Evolutionary conservation across 441 rosid species (phyloP), one percentile per base, ranked within the genome.

Genomic region (Pelargonium myrrhifolium): DNA sequence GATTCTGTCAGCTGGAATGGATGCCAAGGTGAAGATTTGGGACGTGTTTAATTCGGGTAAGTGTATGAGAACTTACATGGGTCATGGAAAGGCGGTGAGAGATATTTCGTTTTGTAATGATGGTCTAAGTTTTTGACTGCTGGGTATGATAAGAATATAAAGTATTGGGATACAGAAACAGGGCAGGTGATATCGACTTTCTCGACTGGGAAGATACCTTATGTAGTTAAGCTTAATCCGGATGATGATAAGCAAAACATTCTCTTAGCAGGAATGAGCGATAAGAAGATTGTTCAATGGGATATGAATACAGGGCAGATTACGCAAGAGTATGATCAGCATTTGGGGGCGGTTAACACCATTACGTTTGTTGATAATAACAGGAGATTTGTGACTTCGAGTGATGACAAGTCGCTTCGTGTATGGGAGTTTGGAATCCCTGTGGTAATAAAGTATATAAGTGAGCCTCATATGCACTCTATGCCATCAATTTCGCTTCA

Each of bases 381-480:
- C 75, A 77, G 99, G 82, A 90, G 99, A 71, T 95, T 95, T 68
- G 96, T 95, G 10, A 92, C 99, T 3, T 95, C 99, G 0, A 95
- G 99, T 20, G 99, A 95, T 83, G 99, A 95, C 79, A 95, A 95
- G 67, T 95, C 98, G 47, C 98, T 95, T 65, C 93, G 97, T 47
- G 97, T 95, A 18, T 95, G 99, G 99, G 99, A 95, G 72, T 95
- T 87, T 56, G 98, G 99, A 71, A 92, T 95, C 64, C 99, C 99
- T 2, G 99, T 92, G 75, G 99, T 92, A 65, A 87, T 92, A 49
- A 95, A 95, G 88, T 95, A 92, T 80, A 95, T 95, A n/a, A 95
- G 98, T 72, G 98, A 95, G 80, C 99, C 98, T 42, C 99, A 95
- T 67, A 92, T 95, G 99, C 99, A 95, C 75, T 95, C 99, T 20